These are phyloP conservation scores for Diplodia seriata DNA, from an alignment of 2,329 filamentous ascomycete genomes.

Conservation along the genomic window DNA sequence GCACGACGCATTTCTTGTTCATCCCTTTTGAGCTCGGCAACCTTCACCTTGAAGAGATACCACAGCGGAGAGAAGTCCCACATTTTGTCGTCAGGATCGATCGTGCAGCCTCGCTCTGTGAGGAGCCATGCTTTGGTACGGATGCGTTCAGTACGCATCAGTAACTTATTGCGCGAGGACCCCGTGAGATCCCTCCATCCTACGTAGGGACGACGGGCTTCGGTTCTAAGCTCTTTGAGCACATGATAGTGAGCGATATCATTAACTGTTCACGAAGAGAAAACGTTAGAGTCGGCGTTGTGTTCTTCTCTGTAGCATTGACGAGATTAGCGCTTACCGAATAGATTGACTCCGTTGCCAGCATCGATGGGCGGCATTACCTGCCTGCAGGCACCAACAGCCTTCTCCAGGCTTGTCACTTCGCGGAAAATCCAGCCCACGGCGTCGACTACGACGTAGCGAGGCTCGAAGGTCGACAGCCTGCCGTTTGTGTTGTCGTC, in stretches of 20 bases:
- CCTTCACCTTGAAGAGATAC: constrained; percentile 7
- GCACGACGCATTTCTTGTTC: not conserved
- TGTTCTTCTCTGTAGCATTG: not conserved
- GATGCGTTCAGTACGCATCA: not conserved
- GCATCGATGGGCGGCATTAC: constrained; percentile 32
- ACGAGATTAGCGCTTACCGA: constrained; percentile 18
- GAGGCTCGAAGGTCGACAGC: not conserved
- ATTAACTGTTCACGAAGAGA: constrained; percentile 12
- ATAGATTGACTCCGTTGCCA: constrained; percentile 34
- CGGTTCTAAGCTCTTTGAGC: not conserved
- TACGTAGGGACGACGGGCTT: too few relatives aligned
- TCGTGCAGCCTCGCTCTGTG: not conserved
- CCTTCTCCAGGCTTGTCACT: not conserved
- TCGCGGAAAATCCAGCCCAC: constrained; percentile 23
- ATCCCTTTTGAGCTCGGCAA: not conserved
- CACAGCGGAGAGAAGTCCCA: constrained; percentile 27
- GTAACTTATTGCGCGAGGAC: not conserved
- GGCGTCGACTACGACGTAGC: constrained; percentile 22
- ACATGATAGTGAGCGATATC: not conserved
- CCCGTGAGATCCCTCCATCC: not conserved
- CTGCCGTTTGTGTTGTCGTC: not conserved
- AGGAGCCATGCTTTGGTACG: not conserved
- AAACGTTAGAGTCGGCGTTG: not conserved
- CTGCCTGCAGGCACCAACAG: not conserved
- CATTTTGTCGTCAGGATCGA: not conserved